Percentiles rank a stretch among this genome's conserved stretches.
phyloP scores from a whole-genome alignment of 2,329 filamentous ascomycete species.

The Apiospora phragmitis region DNA sequence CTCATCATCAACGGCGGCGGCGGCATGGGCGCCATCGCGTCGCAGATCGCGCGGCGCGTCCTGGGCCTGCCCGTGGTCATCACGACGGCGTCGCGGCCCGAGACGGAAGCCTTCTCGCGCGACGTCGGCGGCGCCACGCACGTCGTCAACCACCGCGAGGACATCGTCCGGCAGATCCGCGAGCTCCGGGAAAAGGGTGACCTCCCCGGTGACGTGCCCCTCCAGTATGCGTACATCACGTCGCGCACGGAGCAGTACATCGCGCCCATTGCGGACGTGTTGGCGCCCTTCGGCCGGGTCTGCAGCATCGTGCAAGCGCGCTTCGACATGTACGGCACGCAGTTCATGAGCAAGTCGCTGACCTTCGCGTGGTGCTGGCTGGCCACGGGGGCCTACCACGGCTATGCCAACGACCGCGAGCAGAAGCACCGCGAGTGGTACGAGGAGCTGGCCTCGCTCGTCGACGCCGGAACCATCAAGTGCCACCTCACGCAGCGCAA shows the following conservation, averaged over 20 bases:
- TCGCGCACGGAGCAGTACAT: slow-evolving; percentile 43
- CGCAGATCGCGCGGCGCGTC: slow-evolving; percentile 42
- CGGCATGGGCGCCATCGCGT: slow-evolving; percentile 44
- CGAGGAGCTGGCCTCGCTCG: slow-evolving; percentile 31
- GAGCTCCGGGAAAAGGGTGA: slow-evolving; percentile 24
- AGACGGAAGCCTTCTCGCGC: slow-evolving; percentile 39
- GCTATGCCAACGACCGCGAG: slow-evolving; percentile 30
- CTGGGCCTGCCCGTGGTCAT: slow-evolving; percentile 42
- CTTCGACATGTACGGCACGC: slow-evolving; percentile 44
- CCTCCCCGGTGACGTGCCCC: slow-evolving; percentile 31
- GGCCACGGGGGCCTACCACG: slow-evolving; percentile 41
- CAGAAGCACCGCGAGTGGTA: slow-evolving; percentile 41
- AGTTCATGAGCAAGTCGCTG: slow-evolving; percentile 46
- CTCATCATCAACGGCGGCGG: slow-evolving; percentile 48
- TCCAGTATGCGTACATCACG: slow-evolving; percentile 45
- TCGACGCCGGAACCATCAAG: slow-evolving; percentile 38
- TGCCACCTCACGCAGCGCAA: slow-evolving; percentile 38
- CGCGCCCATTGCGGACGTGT: slow-evolving; percentile 35
- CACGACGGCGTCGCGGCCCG: slow-evolving; percentile 41
- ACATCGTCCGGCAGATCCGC: slow-evolving; percentile 38
- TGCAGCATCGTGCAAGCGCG: slow-evolving; percentile 45
- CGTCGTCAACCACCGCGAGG: slow-evolving; percentile 41
- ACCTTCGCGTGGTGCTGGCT: slow-evolving; percentile 43
- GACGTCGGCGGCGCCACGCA: slow-evolving; percentile 42
- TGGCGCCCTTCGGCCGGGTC: slow-evolving; percentile 44